Percentiles rank a stretch among this genome's conserved stretches.
phyloP scores from a whole-genome alignment of 2,329 filamentous ascomycete species.

The Fusarium sp. region DNA sequence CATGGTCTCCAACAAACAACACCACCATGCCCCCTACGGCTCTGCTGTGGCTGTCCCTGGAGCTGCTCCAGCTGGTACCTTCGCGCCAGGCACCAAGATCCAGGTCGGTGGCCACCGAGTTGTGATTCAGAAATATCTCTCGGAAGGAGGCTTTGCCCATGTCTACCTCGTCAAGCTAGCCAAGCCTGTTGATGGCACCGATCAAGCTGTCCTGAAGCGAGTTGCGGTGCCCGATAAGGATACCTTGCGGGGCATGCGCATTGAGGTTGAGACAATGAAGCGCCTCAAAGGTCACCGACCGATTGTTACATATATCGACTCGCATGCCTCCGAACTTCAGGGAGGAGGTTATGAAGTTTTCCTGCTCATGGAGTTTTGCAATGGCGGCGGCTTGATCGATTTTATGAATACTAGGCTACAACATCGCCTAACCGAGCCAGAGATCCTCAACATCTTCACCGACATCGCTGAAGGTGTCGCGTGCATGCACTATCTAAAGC shows the following conservation, averaged over 20 bases:
- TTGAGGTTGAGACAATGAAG: constrained; percentile 99
- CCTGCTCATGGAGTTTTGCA: constrained; percentile 97
- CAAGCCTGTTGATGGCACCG: constrained; percentile 80
- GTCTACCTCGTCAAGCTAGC: constrained; percentile 95
- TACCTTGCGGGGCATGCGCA: constrained; percentile 93
- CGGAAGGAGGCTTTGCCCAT: constrained; percentile 97
- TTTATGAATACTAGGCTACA: constrained; percentile 99
- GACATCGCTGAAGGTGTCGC: constrained; percentile 97
- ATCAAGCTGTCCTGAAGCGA: constrained; percentile 89
- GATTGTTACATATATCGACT: constrained; percentile 98
- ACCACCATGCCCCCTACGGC: constrained; percentile 61
- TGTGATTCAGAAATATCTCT: constrained; percentile 96
- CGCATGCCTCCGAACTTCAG: constrained; percentile 93
- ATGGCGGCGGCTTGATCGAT: constrained; percentile 92
- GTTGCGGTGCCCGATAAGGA: constrained; percentile 98
- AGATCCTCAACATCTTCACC: constrained; percentile 96
- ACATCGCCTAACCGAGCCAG: constrained; percentile 95
- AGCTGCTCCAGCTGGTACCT: constrained; percentile 82
- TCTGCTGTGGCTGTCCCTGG: constrained; percentile 57
- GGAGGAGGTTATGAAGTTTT: constrained; percentile 98
- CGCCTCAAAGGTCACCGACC: constrained; percentile 95
- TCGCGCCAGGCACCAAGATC: constrained; percentile 94
- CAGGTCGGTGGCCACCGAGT: constrained; percentile 94
- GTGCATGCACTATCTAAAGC: constrained; percentile 99
- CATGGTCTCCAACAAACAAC: constrained; percentile 52